Conservation (phyloP, 148 eudicot genomes). For the Polygonum maritimum region DNA sequence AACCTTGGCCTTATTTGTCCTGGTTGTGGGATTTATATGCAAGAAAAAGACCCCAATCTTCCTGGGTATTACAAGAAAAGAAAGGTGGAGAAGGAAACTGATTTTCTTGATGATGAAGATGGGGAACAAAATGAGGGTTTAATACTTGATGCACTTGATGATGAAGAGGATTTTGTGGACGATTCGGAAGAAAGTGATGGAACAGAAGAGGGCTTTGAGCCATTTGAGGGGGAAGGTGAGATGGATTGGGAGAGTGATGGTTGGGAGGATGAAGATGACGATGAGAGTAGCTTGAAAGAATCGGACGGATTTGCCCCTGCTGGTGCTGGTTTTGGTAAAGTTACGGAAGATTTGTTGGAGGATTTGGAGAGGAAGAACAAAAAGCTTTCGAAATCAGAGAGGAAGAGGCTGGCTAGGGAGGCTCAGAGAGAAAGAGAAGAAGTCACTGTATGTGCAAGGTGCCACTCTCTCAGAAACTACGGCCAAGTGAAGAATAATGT, state of each 20-base stretch:
- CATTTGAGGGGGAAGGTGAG: slow-evolving; percentile 25
- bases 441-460: slow-evolving; percentile 90
- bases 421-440: slow-evolving; percentile 50
- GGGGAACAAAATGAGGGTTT: slow-evolving; percentile 12
- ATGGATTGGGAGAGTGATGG: slow-evolving; percentile 64
- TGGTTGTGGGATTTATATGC: slow-evolving; percentile 98
- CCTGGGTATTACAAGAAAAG: slow-evolving; percentile 73
- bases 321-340: slow-evolving; percentile 80
- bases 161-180: slow-evolving; percentile 23
- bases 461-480: slow-evolving; percentile 88
- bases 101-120: slow-evolving; percentile 16
- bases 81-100: slow-evolving; percentile 25
- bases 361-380: slow-evolving; percentile 36
- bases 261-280: slow-evolving; percentile 46
- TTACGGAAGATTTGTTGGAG: slow-evolving; percentile 52
- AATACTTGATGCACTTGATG: slow-evolving; percentile 30
- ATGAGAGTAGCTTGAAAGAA: slow-evolving; percentile 19
- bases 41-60: slow-evolving; percentile 66
- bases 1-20: slow-evolving; percentile 62
- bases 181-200: slow-evolving; percentile 31
- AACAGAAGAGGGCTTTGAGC: slow-evolving; percentile 23
- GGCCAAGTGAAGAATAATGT: slow-evolving; percentile 80
- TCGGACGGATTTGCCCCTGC: slow-evolving; percentile 65
- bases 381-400: slow-evolving; percentile 62
- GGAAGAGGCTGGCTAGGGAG: slow-evolving; percentile 66